A percentile compares a stretch with the other conserved stretches of the same genome.
Evolutionary conservation across 257 asterid species (phyloP).

Genomic region (Anisodus tanguticus): DNA sequence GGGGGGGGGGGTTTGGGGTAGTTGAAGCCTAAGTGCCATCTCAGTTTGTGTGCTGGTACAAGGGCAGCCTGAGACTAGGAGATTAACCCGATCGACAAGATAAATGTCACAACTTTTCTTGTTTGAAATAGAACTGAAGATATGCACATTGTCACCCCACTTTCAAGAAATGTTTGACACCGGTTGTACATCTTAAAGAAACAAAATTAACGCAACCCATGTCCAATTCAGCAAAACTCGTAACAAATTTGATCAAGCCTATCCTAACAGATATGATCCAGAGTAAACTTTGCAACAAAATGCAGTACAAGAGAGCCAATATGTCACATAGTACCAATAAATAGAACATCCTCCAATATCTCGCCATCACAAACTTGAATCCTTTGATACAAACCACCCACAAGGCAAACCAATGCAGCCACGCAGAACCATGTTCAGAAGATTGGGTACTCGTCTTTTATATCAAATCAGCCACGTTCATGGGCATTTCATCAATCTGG

Average conservation of each 20-base stretch:
- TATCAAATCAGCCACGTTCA: slow-evolving; percentile 93
- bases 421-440: not conserved
- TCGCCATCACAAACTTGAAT: slow-evolving; percentile 12
- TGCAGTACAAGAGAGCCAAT: not conserved
- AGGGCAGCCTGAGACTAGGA: too few relatives aligned
- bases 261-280: not conserved
- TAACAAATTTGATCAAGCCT: not conserved
- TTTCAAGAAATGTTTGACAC: not conserved
- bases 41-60: too few relatives aligned
- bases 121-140: not conserved
- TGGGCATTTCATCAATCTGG: slow-evolving; percentile 97
- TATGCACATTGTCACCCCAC: slow-evolving; percentile 23
- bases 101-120: not conserved
- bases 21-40: too few relatives aligned
- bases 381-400: slow-evolving; percentile 4
- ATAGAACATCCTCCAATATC: slow-evolving; percentile 18
- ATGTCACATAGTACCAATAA: not conserved
- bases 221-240: not conserved
- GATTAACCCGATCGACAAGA: not conserved
- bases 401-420: slow-evolving; percentile 21
- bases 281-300: slow-evolving; percentile 2
- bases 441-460: slow-evolving; percentile 27
- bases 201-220: not conserved
- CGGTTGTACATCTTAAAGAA: slow-evolving; percentile 13
- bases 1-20: too few relatives aligned